phyloP scores from a whole-genome alignment of 495 filamentous ascomycete species.

The Staphylotrichum tortipilum region DNA sequence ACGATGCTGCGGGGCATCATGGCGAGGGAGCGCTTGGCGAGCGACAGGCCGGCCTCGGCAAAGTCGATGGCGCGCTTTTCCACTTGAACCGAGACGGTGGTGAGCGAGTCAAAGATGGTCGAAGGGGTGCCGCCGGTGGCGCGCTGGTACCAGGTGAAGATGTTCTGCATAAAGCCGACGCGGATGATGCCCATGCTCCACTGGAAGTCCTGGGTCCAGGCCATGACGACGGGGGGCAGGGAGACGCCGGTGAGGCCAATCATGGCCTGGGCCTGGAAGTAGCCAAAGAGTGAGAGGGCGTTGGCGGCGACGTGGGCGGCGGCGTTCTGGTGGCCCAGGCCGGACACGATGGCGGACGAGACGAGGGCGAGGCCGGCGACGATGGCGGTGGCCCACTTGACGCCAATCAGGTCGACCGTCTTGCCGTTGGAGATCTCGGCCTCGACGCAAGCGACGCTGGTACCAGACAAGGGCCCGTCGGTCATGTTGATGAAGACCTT shows the following conservation, averaged over 20 bases:
- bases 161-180: conserved; percentile 75
- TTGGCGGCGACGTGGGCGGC: conserved; percentile 94
- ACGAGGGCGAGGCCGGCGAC: conserved; percentile 80
- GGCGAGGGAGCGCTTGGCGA: conserved; percentile 42
- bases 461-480: conserved; percentile 29
- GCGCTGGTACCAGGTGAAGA: conserved; percentile 95
- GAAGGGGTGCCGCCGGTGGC: conserved; percentile 85
- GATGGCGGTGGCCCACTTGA: conserved; percentile 87
- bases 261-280: conserved; percentile 96
- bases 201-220: conserved; percentile 98
- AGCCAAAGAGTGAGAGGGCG: conserved; percentile 86
- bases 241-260: conserved; percentile 74
- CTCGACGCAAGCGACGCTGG: conserved; percentile 78
- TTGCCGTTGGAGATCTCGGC: conserved; percentile 87
- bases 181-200: conserved; percentile 98
- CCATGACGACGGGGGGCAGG: conserved; percentile 80
- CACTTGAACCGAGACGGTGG: conserved; percentile 73
- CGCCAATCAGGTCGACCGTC: conserved; percentile 80
- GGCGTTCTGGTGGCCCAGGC: conserved; percentile 84
- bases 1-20: conserved; percentile 46
- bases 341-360: conserved; percentile 75
- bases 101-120: conserved; percentile 65
- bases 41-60: conserved; percentile 26
- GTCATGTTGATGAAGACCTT: conserved; percentile 70
- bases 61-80: conserved; percentile 57